Base-by-base conservation (phyloP, 225 moss, liverwort and hornwort genomes). In the Pseudisothecium myosuroides region DNA sequence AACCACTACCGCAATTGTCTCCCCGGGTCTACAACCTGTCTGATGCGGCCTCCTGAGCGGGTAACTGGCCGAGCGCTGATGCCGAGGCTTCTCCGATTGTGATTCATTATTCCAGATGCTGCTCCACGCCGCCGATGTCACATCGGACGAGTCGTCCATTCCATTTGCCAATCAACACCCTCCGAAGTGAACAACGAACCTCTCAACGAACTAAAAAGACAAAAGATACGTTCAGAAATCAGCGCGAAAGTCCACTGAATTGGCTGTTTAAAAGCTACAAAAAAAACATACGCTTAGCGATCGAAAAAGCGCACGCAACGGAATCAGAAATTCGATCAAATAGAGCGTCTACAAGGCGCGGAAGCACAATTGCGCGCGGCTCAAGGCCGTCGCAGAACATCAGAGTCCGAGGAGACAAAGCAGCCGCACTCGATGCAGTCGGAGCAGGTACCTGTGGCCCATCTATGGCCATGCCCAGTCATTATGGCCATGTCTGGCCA, bases 111-210 rank as follows among this genome's bases (percentile, higher is more conserved):
- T 91, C 88, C 87, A 81, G 54, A 39, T 62, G 43, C 83, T 85
- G 28, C 85, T 65, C 90, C 87, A 75, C 85, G 83, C 47, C 83
- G 69, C 77, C 81, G 73, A 71, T 55, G 85, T 87, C 89, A 88
- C 92, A 85, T 41, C 84, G 68, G 58, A 84, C 28, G 87, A 61
- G 87, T 91, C 85, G 74, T 82, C 94, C 92, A 94, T 94, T 92
- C 94, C 94, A 92, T 91, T 91, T 83, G 90, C 92, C 85, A 91
- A 88, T 91, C 86, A 20, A 59, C 76, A 43, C 73, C 58, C 88
- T 89, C 83, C 85, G 27, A 60, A 72, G 54, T 50, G 21, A 63
- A 22, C 63, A 78, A 79, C 63, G 56, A 87, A 54, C 63, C 77
- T 83, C 71, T n/a, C 49, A 73, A 12, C 60, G 47, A 17, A 56